phyloP scores from a whole-genome alignment of 2,329 filamentous ascomycete species.

The Arthrobotrys megalospora region DNA sequence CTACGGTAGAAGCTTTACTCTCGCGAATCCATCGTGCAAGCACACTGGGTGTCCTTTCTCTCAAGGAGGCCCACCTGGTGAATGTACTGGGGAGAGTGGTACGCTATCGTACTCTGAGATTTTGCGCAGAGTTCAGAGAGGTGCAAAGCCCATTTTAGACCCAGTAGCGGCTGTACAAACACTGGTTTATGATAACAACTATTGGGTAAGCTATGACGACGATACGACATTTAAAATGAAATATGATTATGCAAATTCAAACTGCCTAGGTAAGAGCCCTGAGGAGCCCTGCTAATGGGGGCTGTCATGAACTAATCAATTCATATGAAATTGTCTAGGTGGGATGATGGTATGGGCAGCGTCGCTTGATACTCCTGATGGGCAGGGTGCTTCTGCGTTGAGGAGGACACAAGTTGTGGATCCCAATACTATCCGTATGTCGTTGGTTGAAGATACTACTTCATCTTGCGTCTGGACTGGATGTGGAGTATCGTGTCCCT shows the following conservation, averaged over 20 bases:
- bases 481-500: slow-evolving; percentile 5
- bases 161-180: neutral
- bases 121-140: neutral
- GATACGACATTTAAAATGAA: slow-evolving; percentile 66
- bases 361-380: slow-evolving; percentile 11
- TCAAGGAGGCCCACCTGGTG: slow-evolving; percentile 14
- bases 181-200: slow-evolving; percentile 61
- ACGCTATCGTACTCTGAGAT: slow-evolving; percentile 33
- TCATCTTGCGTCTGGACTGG: slow-evolving; percentile 18
- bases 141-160: neutral
- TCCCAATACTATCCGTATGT: neutral
- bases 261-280: slow-evolving; percentile 63
- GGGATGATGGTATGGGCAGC: slow-evolving; percentile 33
- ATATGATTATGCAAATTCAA: slow-evolving; percentile 65
- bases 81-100: slow-evolving; percentile 23
- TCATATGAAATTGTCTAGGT: no score
- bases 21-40: slow-evolving; percentile 62
- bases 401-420: slow-evolving; percentile 9
- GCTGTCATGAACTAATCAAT: no score
- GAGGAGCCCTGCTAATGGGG: neutral
- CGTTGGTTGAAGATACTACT: neutral
- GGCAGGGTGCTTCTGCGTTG: slow-evolving; percentile 47
- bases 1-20: slow-evolving; percentile 62
- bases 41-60: slow-evolving; percentile 63
- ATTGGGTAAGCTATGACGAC: slow-evolving; percentile 70